phyloP scores from a whole-genome alignment of 2,329 filamentous ascomycete species.

The Claviceps quebecensis region DNA sequence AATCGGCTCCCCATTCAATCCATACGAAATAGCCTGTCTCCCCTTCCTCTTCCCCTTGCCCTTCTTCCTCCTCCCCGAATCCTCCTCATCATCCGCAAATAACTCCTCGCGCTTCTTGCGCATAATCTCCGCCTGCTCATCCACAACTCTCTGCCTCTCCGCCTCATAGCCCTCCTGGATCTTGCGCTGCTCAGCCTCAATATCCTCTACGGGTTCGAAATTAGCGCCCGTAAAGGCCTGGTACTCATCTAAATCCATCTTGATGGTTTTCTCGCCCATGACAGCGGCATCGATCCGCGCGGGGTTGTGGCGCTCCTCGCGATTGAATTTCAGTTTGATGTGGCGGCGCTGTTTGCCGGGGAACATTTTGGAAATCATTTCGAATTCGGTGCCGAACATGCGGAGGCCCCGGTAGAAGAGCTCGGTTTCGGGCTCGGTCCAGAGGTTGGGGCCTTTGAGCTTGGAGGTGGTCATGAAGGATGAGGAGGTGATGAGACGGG shows the following conservation, averaged over 20 bases:
- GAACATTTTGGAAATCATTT: conserved; percentile 67
- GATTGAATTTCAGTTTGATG: conserved; percentile 72
- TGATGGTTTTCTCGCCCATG: conserved; percentile 41
- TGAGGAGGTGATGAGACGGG: conserved; percentile 52
- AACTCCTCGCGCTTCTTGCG: conserved; percentile 34
- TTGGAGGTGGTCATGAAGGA: conserved; percentile 52
- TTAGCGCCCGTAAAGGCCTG: conserved; percentile 36
- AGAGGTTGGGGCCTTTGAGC: conserved; percentile 48
- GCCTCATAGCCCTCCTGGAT: conserved; percentile 31
- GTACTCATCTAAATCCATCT: conserved; percentile 48
- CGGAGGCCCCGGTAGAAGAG: conserved; percentile 61
- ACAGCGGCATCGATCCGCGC: conserved; percentile 49
- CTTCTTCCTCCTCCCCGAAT: conserved; percentile 20
- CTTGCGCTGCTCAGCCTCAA: conserved; percentile 40
- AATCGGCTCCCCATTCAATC: conserved; percentile 24
- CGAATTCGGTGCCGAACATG: conserved; percentile 74
- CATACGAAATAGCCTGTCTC: conserved; percentile 21
- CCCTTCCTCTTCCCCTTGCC: conserved; percentile 18
- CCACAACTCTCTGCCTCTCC: conserved; percentile 26
- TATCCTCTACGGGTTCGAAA: conserved; percentile 40
- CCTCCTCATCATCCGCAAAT: conserved; percentile 26
- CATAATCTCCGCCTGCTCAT: conserved; percentile 34
- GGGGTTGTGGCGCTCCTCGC: conserved; percentile 58
- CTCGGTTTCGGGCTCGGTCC: conserved; percentile 58
- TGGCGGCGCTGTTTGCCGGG: conserved; percentile 55